phyloP scores from a whole-genome alignment of 2,329 filamentous ascomycete genomes.

The Phyllosticta ampelicida region DNA sequence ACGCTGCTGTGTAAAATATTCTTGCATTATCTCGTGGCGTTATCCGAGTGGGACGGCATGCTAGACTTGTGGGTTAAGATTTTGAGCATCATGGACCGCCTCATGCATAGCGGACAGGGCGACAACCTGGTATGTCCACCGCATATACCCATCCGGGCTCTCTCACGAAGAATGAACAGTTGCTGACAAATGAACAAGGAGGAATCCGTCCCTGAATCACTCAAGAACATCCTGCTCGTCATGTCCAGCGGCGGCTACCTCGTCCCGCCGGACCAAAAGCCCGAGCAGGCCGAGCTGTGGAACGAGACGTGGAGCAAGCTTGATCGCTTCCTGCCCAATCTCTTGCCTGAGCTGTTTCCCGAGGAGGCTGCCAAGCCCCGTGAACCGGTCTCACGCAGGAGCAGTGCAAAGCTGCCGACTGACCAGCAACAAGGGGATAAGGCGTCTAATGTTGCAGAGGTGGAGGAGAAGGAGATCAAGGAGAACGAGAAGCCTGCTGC shows the following conservation, averaged over 20 bases:
- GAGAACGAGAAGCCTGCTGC: not conserved
- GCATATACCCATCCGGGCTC: too few species aligned
- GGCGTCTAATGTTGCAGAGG: not conserved
- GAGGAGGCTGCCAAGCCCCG: constrained; percentile 22
- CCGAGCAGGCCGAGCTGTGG: constrained; percentile 46
- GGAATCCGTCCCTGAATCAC: constrained; percentile 86
- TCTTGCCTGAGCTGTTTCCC: constrained; percentile 51
- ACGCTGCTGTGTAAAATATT: constrained; percentile 93
- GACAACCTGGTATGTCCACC: constrained; percentile 62
- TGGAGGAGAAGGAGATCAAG: not conserved
- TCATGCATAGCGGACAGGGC: constrained; percentile 92
- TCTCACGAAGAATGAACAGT: not conserved
- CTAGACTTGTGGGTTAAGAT: constrained; percentile 86
- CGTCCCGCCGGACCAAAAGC: constrained; percentile 51
- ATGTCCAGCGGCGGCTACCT: constrained; percentile 87
- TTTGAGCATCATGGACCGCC: constrained; percentile 83
- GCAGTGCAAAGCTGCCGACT: not conserved
- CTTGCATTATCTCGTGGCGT: constrained; percentile 76
- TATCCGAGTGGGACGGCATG: constrained; percentile 81
- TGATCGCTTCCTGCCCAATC: constrained; percentile 48
- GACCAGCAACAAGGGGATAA: not conserved
- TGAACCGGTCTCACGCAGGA: not conserved
- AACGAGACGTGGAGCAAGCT: constrained; percentile 49
- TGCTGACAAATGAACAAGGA: constrained; percentile 44
- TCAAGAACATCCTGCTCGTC: constrained; percentile 93